Evolutionary conservation across 192 early-diverging fungal species (phyloP), one percentile per base, ranked within the genome.

Genomic region (Linnemannia schmuckeri): DNA sequence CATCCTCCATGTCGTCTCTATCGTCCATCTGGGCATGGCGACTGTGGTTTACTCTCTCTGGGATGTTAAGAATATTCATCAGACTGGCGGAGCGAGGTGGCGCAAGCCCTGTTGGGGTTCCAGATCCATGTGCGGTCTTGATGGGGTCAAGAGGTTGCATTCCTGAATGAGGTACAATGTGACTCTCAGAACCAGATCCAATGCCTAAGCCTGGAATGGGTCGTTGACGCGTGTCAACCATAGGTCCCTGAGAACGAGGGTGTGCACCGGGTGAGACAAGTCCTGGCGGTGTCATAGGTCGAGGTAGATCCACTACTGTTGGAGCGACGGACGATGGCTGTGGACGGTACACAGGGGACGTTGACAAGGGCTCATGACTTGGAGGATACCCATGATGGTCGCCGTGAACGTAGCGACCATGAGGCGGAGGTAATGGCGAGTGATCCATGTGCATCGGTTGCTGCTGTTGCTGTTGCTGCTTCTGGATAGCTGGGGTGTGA

Each of bases 51-150:
- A 81, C 85, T 42, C 57, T 27, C 27, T 87, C 85, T 44, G 49
- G 49, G 27, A n/a, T 54, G 18, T 87, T 87, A 27, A 87, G 71
- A 49, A 87, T 77, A 27, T 87, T 87, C 38, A 78, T 78, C n/a
- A 87, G 12, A 42, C 84, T 86, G 27, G 81, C 76, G 6, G 85
- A 78, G 6, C 80, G 74, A 27, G 79, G 61, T 9, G 82, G 72
- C 17, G 79, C 70, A 15, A 70, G 69, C 0, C 79, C 78, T 42
- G 79, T 15, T 22, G 54, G 77, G 10, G 49, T 75, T 35, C 54
- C 47, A 41, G 83, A 37, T 42, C 70, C 42, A 0, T 38, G 66
- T 24, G 57, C 18, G n/a, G 33, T 55, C 54, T 72, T 47, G 27
- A 38, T 66, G 38, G 47, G 75, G 15, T 71, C 42, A 35, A 66